phyloP scores from a whole-genome alignment of 306 rosid species.

The Sindora glabra region DNA sequence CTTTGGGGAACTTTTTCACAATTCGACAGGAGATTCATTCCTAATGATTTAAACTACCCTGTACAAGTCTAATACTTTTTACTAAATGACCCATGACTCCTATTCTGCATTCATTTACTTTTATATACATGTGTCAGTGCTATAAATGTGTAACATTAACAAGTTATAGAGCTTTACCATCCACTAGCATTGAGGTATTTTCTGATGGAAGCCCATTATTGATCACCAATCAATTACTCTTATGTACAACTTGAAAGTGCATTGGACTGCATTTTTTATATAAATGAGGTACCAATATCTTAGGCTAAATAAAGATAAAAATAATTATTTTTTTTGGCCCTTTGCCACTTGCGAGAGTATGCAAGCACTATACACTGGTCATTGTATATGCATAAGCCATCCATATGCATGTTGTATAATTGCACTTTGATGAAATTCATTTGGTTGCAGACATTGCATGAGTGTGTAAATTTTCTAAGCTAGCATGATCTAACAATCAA shows the following conservation, averaged over 20 bases:
- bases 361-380: not conserved
- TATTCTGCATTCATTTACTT: not conserved
- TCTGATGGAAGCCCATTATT: constrained; percentile 53
- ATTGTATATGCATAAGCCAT: not conserved
- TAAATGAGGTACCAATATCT: constrained; percentile 33
- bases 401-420: not conserved
- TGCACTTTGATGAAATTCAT: not conserved
- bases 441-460: constrained; percentile 39
- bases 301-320: not conserved
- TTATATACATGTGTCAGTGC: not conserved
- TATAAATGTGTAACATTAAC: not conserved
- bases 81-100: not conserved
- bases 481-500: constrained; percentile 28
- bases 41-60: not conserved
- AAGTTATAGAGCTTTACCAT: constrained; percentile 54
- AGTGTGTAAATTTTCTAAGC: constrained; percentile 36
- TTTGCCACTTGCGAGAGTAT: not conserved
- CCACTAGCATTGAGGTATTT: constrained; percentile 53
- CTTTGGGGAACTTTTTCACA: constrained; percentile 58
- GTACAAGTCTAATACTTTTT: not conserved
- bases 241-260: constrained; percentile 49
- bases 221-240: constrained; percentile 56
- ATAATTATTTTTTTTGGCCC: not conserved
- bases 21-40: constrained; percentile 41
- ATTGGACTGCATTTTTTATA: constrained; percentile 49